phyloP scores from a whole-genome alignment of 495 filamentous ascomycete species.

The Penicillium pulvis region DNA sequence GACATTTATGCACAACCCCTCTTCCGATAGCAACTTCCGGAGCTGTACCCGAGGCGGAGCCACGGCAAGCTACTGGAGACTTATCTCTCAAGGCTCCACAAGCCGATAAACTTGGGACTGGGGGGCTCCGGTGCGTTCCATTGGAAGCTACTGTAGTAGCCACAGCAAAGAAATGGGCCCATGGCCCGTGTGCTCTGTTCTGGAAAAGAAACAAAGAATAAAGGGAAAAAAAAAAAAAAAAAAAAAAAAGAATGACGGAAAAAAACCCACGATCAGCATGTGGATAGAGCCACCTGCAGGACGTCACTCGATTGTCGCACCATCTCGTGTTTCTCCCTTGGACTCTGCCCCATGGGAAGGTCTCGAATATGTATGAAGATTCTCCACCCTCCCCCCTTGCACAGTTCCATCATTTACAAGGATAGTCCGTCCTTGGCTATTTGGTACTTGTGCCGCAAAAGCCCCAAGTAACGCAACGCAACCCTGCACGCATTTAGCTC shows the following conservation, averaged over 20 bases:
- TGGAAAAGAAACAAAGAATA: conserved; percentile 1
- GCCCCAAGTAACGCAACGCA: conserved; percentile 7
- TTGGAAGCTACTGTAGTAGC: background rate
- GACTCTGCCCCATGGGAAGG: conserved; percentile 6
- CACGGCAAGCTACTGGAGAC: conserved; percentile 11
- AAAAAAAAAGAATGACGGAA: conserved; percentile 1
- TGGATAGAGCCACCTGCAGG: conserved; percentile 13
- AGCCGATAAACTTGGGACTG: conserved; percentile 9
- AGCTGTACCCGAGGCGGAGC: conserved; percentile 1
- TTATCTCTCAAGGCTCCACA: conserved; percentile 10
- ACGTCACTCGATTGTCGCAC: conserved; percentile 24
- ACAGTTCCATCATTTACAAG: background rate
- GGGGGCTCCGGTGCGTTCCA: background rate
- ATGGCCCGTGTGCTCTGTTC: conserved; percentile 7
- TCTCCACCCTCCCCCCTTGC: background rate
- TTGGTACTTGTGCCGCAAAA: conserved; percentile 6
- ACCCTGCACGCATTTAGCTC: conserved; percentile 1
- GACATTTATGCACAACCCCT: conserved; percentile 4
- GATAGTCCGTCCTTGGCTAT: conserved; percentile 4
- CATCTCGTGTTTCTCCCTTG: conserved; percentile 18
- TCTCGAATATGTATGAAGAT: conserved; percentile 7
- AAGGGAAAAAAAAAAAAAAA: background rate
- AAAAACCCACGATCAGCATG: conserved; percentile 13
- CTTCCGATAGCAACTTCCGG: conserved; percentile 5
- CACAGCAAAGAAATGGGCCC: conserved; percentile 15